Conservation (phyloP, 2,329 filamentous ascomycete species). For the Neonectria coccinea region DNA sequence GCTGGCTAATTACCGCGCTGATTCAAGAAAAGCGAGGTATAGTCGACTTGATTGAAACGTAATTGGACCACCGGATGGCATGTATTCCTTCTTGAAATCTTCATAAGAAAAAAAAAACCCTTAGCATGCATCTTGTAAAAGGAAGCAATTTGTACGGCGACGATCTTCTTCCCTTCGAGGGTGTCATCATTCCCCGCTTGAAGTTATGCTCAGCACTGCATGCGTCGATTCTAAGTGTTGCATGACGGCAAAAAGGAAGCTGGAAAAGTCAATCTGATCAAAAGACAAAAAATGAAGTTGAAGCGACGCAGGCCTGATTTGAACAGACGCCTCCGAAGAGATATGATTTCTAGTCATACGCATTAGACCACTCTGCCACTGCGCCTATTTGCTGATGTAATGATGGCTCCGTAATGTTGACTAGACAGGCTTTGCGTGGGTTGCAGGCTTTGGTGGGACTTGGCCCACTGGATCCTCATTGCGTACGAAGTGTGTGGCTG, state of each 20-base stretch:
- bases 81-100: too few relatives aligned
- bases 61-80: too few relatives aligned
- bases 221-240: background rate
- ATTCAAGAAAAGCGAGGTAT: too few relatives aligned
- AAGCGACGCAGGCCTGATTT: conserved; percentile 24
- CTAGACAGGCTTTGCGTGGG: background rate
- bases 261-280: background rate
- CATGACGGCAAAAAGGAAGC: background rate
- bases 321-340: conserved; percentile 28
- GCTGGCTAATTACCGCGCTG: background rate
- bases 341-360: conserved; percentile 30
- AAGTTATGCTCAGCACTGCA: background rate
- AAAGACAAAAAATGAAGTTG: background rate
- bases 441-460: background rate
- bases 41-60: too few relatives aligned
- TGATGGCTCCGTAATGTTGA: background rate
- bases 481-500: background rate
- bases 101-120: too few relatives aligned
- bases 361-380: conserved; percentile 29
- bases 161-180: too few relatives aligned
- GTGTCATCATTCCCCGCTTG: too few relatives aligned
- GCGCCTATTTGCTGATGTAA: conserved; percentile 1
- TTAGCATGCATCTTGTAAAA: too few relatives aligned
- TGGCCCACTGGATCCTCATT: background rate
- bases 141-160: too few relatives aligned